Evolutionary conservation across 192 early-diverging fungal species (phyloP), one percentile per base, ranked within the genome.

Genomic region (Powellomyces hirtus): DNA sequence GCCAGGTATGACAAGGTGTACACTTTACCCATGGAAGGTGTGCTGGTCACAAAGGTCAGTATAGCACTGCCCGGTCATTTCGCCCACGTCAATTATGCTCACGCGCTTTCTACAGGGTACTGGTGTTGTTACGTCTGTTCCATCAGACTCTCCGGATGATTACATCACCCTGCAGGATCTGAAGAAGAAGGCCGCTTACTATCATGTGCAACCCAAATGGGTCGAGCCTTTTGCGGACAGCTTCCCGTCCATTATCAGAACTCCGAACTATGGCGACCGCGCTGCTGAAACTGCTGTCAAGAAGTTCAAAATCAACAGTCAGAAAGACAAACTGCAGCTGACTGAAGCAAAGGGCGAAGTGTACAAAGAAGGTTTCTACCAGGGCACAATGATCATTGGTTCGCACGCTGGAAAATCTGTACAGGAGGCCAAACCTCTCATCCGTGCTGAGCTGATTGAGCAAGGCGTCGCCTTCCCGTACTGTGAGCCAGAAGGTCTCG

Each of bases 291-390:
- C 79, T 31, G 82, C 92, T 36, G 94, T 94, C 71, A 87, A 94
- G 66, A 75, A 94, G 75, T 84, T 93, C 79, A 99, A 99, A 82
- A 95, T 99, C 76, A 86, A 91, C 77, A 92, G 90, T 59, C 97
- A 94, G 76, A 98, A 98, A 81, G 97, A 99, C 83, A 92, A 91
- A 64, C 78, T 80, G 51, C 90, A 95, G 84, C 84, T 99, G 42
- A 91, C 91, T 6, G 82, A 91, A 66, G 96, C 96, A 51, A 99
- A 99, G 87, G 93, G 95, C 14, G 74, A 87, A 27, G 91, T 90
- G 14, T 99, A 99, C 81, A 97, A 97, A 86, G 97, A 96, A 82
- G 95, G 93, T 49, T 99, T 97, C 81, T 97, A 99, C 77, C 83
- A 84, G 59, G 97, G 97, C 46, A 81, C 78, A 37, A 91, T 99